A percentile compares a stretch with the other conserved stretches of the same genome.
These are phyloP conservation scores for Aspergillus sp. DNA, from an alignment of 2,329 filamentous ascomycete species.

Conservation along the genomic window DNA sequence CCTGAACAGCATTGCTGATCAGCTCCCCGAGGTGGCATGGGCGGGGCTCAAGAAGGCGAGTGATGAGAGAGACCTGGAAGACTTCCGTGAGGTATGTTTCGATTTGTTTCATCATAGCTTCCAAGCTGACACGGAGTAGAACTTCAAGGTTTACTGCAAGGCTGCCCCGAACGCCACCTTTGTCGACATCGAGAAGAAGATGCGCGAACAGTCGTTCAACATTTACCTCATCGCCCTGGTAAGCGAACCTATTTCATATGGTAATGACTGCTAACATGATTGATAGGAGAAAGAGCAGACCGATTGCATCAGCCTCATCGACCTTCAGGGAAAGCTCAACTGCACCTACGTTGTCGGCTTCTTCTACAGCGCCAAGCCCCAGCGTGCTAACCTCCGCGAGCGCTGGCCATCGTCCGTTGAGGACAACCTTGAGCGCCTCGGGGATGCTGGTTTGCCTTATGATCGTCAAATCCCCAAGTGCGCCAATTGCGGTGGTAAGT, in stretches of 20 bases:
- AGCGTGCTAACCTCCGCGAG: conserved; percentile 45
- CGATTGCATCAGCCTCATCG: conserved; percentile 50
- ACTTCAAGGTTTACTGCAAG: conserved; percentile 53
- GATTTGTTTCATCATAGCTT: no score
- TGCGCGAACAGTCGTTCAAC: conserved; percentile 49
- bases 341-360: conserved; percentile 53
- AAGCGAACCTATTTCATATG: conserved; percentile 6
- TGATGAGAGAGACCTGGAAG: conserved; percentile 49
- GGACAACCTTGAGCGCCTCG: conserved; percentile 53
- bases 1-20: conserved; percentile 45
- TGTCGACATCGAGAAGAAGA: conserved; percentile 50
- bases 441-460: conserved; percentile 51
- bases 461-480: conserved; percentile 54
- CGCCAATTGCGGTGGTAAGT: conserved; percentile 49
- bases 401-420: conserved; percentile 52
- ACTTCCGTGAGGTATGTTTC: conserved; percentile 47
- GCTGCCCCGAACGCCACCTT: conserved; percentile 47
- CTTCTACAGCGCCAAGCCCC: conserved; percentile 48
- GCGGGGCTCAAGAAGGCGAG: conserved; percentile 49
- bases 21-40: conserved; percentile 53
- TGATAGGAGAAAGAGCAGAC: conserved; percentile 41
- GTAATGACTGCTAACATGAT: background rate
- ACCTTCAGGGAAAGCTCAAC: conserved; percentile 53
- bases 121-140: conserved; percentile 28
- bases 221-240: conserved; percentile 55